Base-by-base conservation (phyloP, 2,329 filamentous ascomycete species). In the Colletotrichum orchidophilum region DNA sequence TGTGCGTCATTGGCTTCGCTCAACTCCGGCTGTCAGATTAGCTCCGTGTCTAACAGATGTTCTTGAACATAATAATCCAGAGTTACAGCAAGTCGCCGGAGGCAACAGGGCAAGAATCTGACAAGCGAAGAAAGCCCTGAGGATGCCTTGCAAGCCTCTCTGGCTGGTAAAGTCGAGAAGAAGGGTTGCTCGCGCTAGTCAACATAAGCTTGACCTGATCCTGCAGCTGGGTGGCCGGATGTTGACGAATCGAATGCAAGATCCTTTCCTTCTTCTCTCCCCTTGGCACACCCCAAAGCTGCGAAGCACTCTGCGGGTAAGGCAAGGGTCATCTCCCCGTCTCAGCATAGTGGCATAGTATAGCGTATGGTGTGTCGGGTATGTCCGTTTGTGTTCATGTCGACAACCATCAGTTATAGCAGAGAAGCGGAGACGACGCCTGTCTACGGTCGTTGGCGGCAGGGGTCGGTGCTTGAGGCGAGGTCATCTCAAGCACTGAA, bases 191-290 rank as follows among this genome's bases (percentile, higher is more conserved):
- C 33, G 33, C 59, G 31, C 59, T n/a, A 50, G 35, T 29, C 35
- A 12, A 58, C 65, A 69, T 58, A 49, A 59, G 65, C 42, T 69
- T 69, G 65, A 60, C 64, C 54, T 63, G 31, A 33, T 58, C 52
- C 49, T 21, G 26, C 31, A 68, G 46, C 26, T 46, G 15, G 15
- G 53, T 63, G 68, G 42, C 42, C 42, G 42, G 50, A 52, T 49
- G 18, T n/a, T 24, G 21, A 21, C 64, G 63, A 68, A 68, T 71
- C 15, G 55, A n/a, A n/a, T 21, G 49, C 11, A 26, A 52, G 50
- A 29, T 49, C n/a, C n/a, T n/a, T 49, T 31, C 33, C 31, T 39
- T 64, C 31, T 52, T 69, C 21, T 39, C 18, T 33, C 29, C 27
- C n/a, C 39, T 35, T 33, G n/a, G 26, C 53, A 46, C 63, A 26